phyloP scores from a whole-genome alignment of 2,329 filamentous ascomycete species.

The Penicillium sp. region DNA sequence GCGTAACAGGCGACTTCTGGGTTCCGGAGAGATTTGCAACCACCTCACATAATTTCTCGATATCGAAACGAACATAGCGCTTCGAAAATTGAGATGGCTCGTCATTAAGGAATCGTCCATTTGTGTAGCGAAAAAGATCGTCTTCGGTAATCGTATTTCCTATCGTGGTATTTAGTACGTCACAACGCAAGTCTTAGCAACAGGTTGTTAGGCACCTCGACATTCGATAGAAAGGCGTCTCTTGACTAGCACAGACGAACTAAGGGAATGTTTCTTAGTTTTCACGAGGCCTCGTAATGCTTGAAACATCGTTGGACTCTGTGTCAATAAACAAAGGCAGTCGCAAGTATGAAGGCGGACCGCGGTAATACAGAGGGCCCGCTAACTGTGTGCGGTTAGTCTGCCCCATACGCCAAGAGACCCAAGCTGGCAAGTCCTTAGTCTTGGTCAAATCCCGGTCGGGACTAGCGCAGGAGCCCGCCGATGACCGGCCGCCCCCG shows the following conservation, averaged over 20 bases:
- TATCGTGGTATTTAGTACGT: background rate
- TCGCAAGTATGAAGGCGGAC: too few relatives aligned
- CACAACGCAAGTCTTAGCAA: background rate
- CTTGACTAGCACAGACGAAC: background rate
- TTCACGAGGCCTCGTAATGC: too few relatives aligned
- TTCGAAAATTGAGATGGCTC: constrained; percentile 15
- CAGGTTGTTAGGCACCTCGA: background rate
- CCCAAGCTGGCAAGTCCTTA: too few relatives aligned
- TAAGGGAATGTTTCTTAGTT: background rate
- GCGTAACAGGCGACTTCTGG: background rate
- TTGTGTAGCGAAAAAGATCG: constrained; percentile 27
- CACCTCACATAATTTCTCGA: constrained; percentile 6
- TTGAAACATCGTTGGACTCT: too few relatives aligned
- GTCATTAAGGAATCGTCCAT: constrained; percentile 25
- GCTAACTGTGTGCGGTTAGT: too few relatives aligned
- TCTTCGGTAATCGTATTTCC: constrained; percentile 5
- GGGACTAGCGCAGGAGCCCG: too few relatives aligned
- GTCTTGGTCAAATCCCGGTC: too few relatives aligned
- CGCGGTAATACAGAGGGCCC: too few relatives aligned
- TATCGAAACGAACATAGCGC: constrained; percentile 9
- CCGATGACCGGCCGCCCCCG: too few relatives aligned
- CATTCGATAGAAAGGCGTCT: background rate
- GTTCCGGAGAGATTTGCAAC: background rate
- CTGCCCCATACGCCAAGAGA: too few relatives aligned
- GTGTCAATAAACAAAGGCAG: too few relatives aligned